Base-by-base conservation (phyloP, 768 basidiomycete species). In the Rhodotorula toruloides region DNA sequence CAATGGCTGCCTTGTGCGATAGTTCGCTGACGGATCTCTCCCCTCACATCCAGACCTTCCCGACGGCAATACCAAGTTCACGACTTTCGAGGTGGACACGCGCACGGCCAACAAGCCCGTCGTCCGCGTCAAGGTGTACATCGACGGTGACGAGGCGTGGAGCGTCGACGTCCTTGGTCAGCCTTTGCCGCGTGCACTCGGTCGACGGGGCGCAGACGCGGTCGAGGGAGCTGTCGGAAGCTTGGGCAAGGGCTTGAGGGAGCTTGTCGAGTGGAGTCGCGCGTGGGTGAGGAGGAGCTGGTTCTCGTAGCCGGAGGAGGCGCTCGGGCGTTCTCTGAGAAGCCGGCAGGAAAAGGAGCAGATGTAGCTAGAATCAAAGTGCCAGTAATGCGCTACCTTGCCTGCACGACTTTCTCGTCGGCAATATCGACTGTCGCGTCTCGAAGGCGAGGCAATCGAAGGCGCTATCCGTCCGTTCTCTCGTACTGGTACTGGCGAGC, bases 81-180 rank as follows among this genome's bases (percentile, higher is more conserved):
- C 86, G 3, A 77, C 84, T 0, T 81, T 90, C 50, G 86, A 87
- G 74, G 79, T 90, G 32, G 86, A 90, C 74, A 87, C 86, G 2
- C 79, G 80, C 36, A 79, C 86, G 69, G 71, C 76, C 9, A 74
- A 79, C 37, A 77, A 78, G 31, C 88, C 88, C 0, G 79, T 76
- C 19, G 75, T 87, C 25, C 79, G 79, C 32, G 71, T 89, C 21
- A 84, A 87, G 74, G 79, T 85, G 19, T 78, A 84, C 70, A 82
- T 87, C 57, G 83, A 87, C 67, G 87, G 87, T 43, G 79, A 78
- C 49, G 71, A 79, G 14, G 80, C 65, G 29, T 74, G 69, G 69
- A 52, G 54, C 48, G 64, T 71, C 27, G 65, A 73, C 27, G 71
- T 76, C 8, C 27, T 63, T 4, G 75, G 75, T 19, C 68, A 72